Evolutionary conservation across 371 early-diverging fungal species (phyloP).

Genomic region (Batkoa obscura): DNA sequence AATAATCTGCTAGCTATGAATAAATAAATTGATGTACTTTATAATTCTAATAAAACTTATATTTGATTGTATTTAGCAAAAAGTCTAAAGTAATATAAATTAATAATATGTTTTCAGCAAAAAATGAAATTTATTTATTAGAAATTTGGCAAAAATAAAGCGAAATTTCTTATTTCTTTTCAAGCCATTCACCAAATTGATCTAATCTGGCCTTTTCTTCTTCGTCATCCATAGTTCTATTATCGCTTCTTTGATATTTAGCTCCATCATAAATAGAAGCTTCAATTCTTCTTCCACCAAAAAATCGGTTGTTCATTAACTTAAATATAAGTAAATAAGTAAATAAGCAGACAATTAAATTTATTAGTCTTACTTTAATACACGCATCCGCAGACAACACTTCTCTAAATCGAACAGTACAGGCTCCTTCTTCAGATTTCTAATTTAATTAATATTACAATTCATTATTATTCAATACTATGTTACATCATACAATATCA

Average conservation of each 20-base stretch:
- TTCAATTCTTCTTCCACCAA: slow-evolving; percentile 63
- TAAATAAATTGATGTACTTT: no score
- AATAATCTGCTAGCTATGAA: no score
- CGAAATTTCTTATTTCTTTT: slow-evolving; percentile 9
- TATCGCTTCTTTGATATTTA: slow-evolving; percentile 29
- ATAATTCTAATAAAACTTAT: no score
- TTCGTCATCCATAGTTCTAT: slow-evolving; percentile 29
- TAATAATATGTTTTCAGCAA: no score
- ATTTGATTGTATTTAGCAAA: no score
- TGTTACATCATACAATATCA: slow-evolving; percentile 66
- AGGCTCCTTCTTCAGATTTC: slow-evolving; percentile 69
- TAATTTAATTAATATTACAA: slow-evolving; percentile 9
- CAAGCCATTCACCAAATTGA: slow-evolving; percentile 65
- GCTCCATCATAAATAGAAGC: slow-evolving; percentile 66
- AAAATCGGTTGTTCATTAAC: slow-evolving; percentile 79
- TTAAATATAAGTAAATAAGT: slow-evolving; percentile 11
- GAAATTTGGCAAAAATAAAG: no score
- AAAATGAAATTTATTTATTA: no score
- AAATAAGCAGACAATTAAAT: no score
- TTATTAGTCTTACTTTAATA: slow-evolving; percentile 29
- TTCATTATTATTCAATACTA: neutral
- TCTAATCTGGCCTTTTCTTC: slow-evolving; percentile 52
- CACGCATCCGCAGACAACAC: slow-evolving; percentile 57
- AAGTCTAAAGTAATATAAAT: no score
- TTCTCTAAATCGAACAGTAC: slow-evolving; percentile 76